Evolutionary conservation across 768 basidiomycete genomes (phyloP), one percentile per base, ranked within the genome.

Genomic region (Auricularia auricula-judae): DNA sequence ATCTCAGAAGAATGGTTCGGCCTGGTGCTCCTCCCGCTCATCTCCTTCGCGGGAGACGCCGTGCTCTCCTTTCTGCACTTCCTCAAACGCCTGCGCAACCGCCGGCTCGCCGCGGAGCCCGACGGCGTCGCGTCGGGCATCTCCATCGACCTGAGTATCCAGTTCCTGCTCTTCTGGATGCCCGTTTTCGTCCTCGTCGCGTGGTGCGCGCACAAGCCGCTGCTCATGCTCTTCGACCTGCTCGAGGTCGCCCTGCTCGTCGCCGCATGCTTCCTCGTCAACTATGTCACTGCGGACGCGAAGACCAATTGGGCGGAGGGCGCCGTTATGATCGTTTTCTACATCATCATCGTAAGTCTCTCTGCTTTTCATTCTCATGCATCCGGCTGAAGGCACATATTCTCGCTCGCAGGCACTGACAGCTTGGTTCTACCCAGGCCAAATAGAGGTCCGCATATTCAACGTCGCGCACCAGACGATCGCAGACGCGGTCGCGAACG

Each of bases 291-390:
- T 11, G 86, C 86, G 1, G 88, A 90, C 70, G 77, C 83, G 14
- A 89, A 90, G 73, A 89, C 89, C 3, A 90, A 90, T 69, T 90
- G 88, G 87, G 83, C 34, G 56, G 88, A 89, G 74, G 87, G 89
- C 18, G 77, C 79, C 58, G 80, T 84, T n/a, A 81, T 90, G 80
- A 76, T 89, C 34, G 70, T 81, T 35, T 87, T 88, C 72, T 89
- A 89, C 70, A 58, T 79, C 61, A 86, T 89, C 81, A 85, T 86
- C 64, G 87, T 81, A 47, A 66, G 80, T 73, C 16, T 29, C 34
- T 33, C 47, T 10, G 29, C 4, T 29, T 59, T 59, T 33, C 29
- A 54, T 12, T 54, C 53, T 8, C 11, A 29, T 5, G 1, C 33
- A 5, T 59, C 23, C 56, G 5, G 14, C 11, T 43, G 11, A 2